Percentiles rank a stretch among this genome's conserved stretches.
These are phyloP conservation scores for Ophiocordyceps camponoti-rufipedis DNA, from an alignment of 2,329 filamentous ascomycete genomes.

Conservation along the genomic window DNA sequence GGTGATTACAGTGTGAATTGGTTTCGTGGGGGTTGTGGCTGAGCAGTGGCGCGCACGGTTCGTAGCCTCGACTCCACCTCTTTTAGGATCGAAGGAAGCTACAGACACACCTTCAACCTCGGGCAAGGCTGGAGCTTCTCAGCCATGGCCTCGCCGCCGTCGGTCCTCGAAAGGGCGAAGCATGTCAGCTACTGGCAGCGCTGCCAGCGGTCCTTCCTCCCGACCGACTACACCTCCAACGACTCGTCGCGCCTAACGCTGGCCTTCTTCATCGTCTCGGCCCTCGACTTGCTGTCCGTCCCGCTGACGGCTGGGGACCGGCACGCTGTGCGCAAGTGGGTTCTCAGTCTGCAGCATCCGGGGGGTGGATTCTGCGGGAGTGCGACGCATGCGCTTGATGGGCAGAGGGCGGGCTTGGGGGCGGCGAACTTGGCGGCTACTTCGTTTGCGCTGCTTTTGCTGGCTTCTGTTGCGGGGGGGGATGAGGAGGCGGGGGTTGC, in stretches of 20 bases:
- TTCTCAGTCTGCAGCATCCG: constrained; percentile 72
- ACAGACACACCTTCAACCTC: neutral
- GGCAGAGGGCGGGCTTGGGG: constrained; percentile 24
- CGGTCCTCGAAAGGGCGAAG: constrained; percentile 35
- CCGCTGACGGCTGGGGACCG: constrained; percentile 31
- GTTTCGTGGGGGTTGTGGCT: too few species aligned
- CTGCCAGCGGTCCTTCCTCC: constrained; percentile 67
- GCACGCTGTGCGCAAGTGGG: constrained; percentile 45
- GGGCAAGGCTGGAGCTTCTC: neutral
- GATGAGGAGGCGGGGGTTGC: constrained; percentile 21
- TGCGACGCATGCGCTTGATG: constrained; percentile 37
- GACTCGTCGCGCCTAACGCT: constrained; percentile 85
- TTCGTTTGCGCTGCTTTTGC: constrained; percentile 64
- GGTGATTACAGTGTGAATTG: too few species aligned
- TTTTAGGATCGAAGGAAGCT: too few species aligned
- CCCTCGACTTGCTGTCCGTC: constrained; percentile 60
- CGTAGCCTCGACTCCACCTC: too few species aligned
- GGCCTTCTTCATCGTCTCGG: constrained; percentile 75
- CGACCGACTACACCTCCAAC: constrained; percentile 66
- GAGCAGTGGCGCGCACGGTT: too few species aligned
- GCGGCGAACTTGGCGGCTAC: constrained; percentile 67
- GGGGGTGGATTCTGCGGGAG: constrained; percentile 79
- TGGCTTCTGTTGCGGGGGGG: constrained; percentile 34
- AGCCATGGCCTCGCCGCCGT: neutral
- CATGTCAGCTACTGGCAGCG: constrained; percentile 89